Conservation (phyloP, 495 filamentous ascomycete genomes). For the Penicillium bovifimosum region DNA sequence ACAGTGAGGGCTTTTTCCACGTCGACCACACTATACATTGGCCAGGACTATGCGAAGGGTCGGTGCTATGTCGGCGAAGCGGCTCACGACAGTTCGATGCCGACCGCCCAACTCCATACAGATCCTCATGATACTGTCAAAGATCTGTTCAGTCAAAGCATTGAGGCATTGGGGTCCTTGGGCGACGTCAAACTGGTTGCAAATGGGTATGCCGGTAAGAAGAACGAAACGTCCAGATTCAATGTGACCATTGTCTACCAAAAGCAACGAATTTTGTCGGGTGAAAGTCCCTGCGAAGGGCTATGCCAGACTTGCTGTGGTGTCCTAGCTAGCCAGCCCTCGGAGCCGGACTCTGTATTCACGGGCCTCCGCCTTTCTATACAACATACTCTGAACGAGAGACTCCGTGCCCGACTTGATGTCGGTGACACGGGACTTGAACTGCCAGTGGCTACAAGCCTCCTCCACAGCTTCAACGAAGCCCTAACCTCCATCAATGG, state of each 20-base stretch:
- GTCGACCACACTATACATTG: slow-evolving; percentile 13
- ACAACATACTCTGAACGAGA: slow-evolving; percentile 2
- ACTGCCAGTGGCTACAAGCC: slow-evolving; percentile 11
- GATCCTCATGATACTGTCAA: slow-evolving; percentile 9
- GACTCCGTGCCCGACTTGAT: slow-evolving; percentile 9
- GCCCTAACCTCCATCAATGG: slow-evolving; percentile 10
- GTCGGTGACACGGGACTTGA: neutral
- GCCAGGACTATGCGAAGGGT: slow-evolving; percentile 10
- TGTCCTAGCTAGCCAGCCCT: neutral
- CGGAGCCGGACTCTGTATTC: neutral
- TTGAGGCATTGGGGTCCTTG: neutral
- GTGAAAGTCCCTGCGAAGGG: neutral
- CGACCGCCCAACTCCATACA: slow-evolving; percentile 8
- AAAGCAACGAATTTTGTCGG: neutral
- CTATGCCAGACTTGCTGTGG: slow-evolving; percentile 9
- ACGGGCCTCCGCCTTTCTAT: slow-evolving; percentile 10
- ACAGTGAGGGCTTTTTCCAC: slow-evolving; percentile 7
- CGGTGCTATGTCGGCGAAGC: slow-evolving; percentile 11
- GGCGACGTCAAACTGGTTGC: neutral
- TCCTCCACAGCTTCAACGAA: slow-evolving; percentile 16
- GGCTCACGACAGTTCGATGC: neutral
- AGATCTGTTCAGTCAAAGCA: slow-evolving; percentile 5
- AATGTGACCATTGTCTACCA: slow-evolving; percentile 9
- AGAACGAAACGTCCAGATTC: neutral
- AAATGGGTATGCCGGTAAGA: neutral